Base-by-base conservation (phyloP, 371 early-diverging fungal genomes). In the Mortierella sp. region DNA sequence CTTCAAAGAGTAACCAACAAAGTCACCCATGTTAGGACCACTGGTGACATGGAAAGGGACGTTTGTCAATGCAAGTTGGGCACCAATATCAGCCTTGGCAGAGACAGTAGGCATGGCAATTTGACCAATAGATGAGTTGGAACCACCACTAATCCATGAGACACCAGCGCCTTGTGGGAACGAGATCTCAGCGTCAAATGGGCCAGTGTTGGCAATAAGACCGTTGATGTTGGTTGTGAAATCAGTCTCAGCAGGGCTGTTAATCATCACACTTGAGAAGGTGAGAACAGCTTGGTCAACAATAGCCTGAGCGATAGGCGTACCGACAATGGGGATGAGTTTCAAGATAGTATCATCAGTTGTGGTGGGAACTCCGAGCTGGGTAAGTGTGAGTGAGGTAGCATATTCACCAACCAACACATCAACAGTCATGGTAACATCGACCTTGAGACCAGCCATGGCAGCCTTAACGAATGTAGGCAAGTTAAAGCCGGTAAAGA, bases 191-290 rank as follows among this genome's bases (percentile, higher is more conserved):
- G 91, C 89, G 65, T 80, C 85, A 61, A 91, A 82, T 19, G 87
- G 87, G 69, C 91, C 91, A 43, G 91, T 88, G 62, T 86, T 85
- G 43, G 75, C 85, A 61, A 89, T 87, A 13, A 79, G 60, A 67
- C 92, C 92, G 59, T 78, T 76, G 77, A 88, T 84, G 61, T 86
- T 83, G 32, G 87, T 84, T 34, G 83, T 87, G 73, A 89, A 89
- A 55, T 70, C 80, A 26, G 76, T 76, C 26, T 87, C 83, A 29
- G 85, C 84, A 43, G 87, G 84, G 47, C 77, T 73, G 54, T 87
- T 86, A 64, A 91, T 79, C 78, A 83, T 74, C 26, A 79, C 72
- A 59, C 85, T 82, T n/a, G 75, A 68, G 54, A 91, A 87, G 19
- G 70, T 66, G 53, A 91, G 76, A 2, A 60, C 66, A 35, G 91